Evolutionary conservation across 768 basidiomycete species (phyloP), one percentile per base, ranked within the genome.

Genomic region (Russula lepida): DNA sequence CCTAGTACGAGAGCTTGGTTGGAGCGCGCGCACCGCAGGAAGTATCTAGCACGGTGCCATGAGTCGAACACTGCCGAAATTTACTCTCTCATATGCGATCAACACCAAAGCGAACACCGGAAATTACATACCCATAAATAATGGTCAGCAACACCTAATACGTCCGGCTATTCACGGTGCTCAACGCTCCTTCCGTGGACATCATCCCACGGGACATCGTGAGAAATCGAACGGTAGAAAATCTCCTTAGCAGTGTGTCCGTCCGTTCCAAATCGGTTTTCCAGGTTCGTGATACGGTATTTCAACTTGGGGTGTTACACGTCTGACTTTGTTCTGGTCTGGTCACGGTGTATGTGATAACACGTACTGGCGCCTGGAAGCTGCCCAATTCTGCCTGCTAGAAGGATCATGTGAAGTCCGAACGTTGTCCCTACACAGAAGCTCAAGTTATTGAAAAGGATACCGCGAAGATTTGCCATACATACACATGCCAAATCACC

Each of bases 351-450:
- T 19, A 13, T 0, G 21, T 19, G 7, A 41, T 19, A 9, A n/a
- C 21, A n/a, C 11, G 41, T 7, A 8, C n/a, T 11, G n/a, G 13
- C 19, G 23, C 28, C 41, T 13, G 15, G 6, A 30, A 8, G n/a
- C 27, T 41, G 39, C 39, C 27, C 6, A 54, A 41, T 44, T 44
- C 46, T 12, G 30, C 4, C 9, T 32, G 6, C 43, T 41, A 19
- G 17, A 28, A 27, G 54, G 54, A n/a, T 55, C 54, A 55, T 55
- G 54, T 55, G 54, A 46, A n/a, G 23, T 13, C 25, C n/a, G 39
- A 30, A 41, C 3, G 37, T n/a, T n/a, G n/a, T n/a, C n/a, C n/a
- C 41, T n/a, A 8, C 8, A n/a, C 8, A 28, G 19, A 39, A 21
- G 54, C 27, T n/a, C 28, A 21, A 43, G n/a, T 5, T 17, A 8